Evolutionary conservation across 169 alveolate species (phyloP).

Genomic region (Plasmodium falciparum): DNA sequence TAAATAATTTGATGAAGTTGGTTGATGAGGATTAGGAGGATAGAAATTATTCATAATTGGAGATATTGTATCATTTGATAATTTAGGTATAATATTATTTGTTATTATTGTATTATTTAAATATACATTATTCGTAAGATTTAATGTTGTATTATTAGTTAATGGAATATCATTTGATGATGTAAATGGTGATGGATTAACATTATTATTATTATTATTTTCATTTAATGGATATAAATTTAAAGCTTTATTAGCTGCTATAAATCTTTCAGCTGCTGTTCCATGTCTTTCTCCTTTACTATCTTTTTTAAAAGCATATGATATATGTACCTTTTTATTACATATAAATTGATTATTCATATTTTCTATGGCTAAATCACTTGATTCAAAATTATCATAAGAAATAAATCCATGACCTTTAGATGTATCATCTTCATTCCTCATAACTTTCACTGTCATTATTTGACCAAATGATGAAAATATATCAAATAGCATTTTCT

Average conservation of each 20-base stretch:
- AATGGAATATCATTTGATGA: slow-evolving; percentile 27
- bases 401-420: slow-evolving; percentile 97
- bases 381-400: slow-evolving; percentile 97
- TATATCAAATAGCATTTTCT: slow-evolving; percentile 96
- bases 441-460: slow-evolving; percentile 90
- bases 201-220: slow-evolving; percentile 61
- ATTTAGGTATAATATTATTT: slow-evolving; percentile 16
- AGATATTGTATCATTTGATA: slow-evolving; percentile 48
- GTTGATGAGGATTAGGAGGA: slow-evolving; percentile 20
- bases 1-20: slow-evolving; percentile 26
- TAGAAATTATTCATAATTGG: slow-evolving; percentile 38
- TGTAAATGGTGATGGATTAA: slow-evolving; percentile 20
- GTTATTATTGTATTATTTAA: slow-evolving; percentile 6
- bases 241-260: slow-evolving; percentile 90
- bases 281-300: slow-evolving; percentile 95
- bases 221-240: slow-evolving; percentile 77
- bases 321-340: slow-evolving; percentile 97
- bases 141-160: slow-evolving; percentile 43
- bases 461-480: slow-evolving; percentile 98
- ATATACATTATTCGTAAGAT: slow-evolving; percentile 14
- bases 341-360: slow-evolving; percentile 97
- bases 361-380: slow-evolving; percentile 98
- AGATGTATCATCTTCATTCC: slow-evolving; percentile 94
- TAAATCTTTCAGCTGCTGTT: slow-evolving; percentile 92
- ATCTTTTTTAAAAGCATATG: slow-evolving; percentile 98